A percentile compares a stretch with the other conserved stretches of the same genome.
Conservation (phyloP, 2,329 filamentous ascomycete genomes). For the Diaporthe sp. region DNA sequence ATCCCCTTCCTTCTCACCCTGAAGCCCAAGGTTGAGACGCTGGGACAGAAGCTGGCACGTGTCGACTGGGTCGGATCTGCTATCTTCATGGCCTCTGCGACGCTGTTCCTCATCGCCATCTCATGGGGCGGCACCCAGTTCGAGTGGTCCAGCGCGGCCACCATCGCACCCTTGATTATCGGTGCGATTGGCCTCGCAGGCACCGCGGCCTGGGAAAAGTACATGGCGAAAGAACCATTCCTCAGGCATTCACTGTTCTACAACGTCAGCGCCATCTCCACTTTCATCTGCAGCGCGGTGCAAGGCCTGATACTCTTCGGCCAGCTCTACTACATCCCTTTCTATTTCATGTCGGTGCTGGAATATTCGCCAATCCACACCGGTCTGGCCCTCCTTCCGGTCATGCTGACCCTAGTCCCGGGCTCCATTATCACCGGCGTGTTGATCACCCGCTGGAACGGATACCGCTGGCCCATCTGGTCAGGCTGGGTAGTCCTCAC, state of each 20-base stretch:
- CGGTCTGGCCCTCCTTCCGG: conserved; percentile 53
- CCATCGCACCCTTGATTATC: conserved; percentile 59
- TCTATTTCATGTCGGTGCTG: conserved; percentile 55
- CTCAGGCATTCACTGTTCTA: conserved; percentile 50
- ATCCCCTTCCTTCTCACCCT: conserved; percentile 59
- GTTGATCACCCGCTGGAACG: conserved; percentile 50
- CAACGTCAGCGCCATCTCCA: conserved; percentile 47
- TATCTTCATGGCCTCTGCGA: conserved; percentile 59
- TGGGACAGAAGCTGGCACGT: conserved; percentile 51
- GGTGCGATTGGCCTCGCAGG: conserved; percentile 55
- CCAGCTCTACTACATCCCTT: conserved; percentile 52
- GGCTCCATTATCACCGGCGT: conserved; percentile 51
- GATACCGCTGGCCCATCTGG: conserved; percentile 55
- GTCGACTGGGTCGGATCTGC: conserved; percentile 62
- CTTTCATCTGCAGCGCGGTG: conserved; percentile 49
- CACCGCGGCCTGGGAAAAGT: conserved; percentile 55
- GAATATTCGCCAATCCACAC: conserved; percentile 50
- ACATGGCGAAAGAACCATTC: conserved; percentile 50
- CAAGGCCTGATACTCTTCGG: conserved; percentile 53
- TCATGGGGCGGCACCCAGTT: conserved; percentile 61
- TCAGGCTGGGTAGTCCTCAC: conserved; percentile 52
- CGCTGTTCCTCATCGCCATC: conserved; percentile 61
- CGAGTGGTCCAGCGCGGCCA: conserved; percentile 56
- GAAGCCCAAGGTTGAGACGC: conserved; percentile 49
- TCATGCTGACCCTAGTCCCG: conserved; percentile 49